Evolutionary conservation across 352 stramenopile genomes (phyloP), one percentile per base, ranked within the genome.

Genomic region (Phytophthora nicotianae): DNA sequence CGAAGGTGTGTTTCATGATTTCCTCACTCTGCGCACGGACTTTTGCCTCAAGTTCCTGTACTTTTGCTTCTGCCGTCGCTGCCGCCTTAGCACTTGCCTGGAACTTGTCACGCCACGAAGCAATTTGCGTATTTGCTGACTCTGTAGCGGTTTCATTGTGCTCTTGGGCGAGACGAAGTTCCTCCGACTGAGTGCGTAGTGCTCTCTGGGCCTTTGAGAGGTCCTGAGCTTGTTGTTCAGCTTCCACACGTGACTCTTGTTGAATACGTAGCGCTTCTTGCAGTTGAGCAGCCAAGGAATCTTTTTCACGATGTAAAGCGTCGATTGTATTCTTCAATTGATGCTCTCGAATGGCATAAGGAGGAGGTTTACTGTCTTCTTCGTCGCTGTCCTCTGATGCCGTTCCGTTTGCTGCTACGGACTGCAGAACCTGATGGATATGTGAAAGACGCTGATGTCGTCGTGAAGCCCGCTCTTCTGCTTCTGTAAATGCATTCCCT

Each of bases 281-380:
- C 11, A 90, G 47, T 43, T 91, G 83, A n/a, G 32, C 56, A 10
- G 82, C 54, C n/a, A 89, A 62, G 53, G 81, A 71, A 2, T 62
- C 57, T 24, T 90, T 90, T 59, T 91, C 83, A 38, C 78, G 87
- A 58, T 84, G 75, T 16, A 90, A 60, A 8, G 74, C 73, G 0
- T 88, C 75, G 5, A 89, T 72, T 9, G 74, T 81, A 16, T 62
- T 76, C 35, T 69, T 79, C 20, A 91, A 58, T 33, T 89, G 76
- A 2, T 63, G 68, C 13, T 84, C 56, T 29, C 77, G 60, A 49
- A 51, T 29, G 11, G 43, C 27, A 59, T 54, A 24, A 17, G 61
- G 29, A 5, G 45, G 51, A n/a, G 46, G 20, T 17, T 62, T 50
- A n/a, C 65, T 27, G 6, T 68, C 48, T 14, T 60, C 51, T 0